Evolutionary conservation across 495 filamentous ascomycete species (phyloP), one percentile per base, ranked within the genome.

Genomic region (Aspergillus olivimuriae): DNA sequence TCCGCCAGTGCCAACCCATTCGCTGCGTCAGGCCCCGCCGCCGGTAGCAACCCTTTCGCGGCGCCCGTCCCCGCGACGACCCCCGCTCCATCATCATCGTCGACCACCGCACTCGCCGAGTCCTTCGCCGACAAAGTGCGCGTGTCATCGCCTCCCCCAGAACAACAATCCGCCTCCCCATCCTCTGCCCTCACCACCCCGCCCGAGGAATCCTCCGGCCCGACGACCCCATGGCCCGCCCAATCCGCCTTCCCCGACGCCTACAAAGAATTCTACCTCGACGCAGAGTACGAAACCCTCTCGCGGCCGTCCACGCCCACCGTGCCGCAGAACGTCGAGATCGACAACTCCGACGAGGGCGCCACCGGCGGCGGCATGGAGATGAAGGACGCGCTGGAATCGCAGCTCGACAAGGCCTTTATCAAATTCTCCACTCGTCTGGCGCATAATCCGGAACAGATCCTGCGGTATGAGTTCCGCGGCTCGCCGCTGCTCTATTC

Each of bases 281-380:
- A 97, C 57, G 91, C 90, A 9, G 92, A 96, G 50, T 90, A 87
- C 70, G 94, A 97, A 60, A 82, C 81, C 14, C 77, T 96, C 32
- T 84, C 44, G 18, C 61, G 46, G 39, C 72, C 59, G 51, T 77
- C 44, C 50, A 76, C 46, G 39, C 65, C 52, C 33, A 61, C 47
- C 34, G 69, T 57, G 53, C 74, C 57, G 9, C 71, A 67, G 23
- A 76, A 70, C 38, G 67, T 74, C 38, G 69, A 74, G 23, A 72
- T 84, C 47, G 81, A 87, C 46, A 68, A 77, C 20, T 63, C 69
- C 45, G 70, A 73, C 8, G 73, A 78, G 41, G 61, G 58, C 2
- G 56, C 59, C 12, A 68, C 62, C n/a, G 61, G 68, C 4, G 61
- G 69, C 19, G 66, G 66, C 4, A 77, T 79, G n/a, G 84, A 90